Evolutionary conservation across 164 flowering plant species (phyloP), one percentile per base, ranked within the genome.

Genomic region (Berberis vulgaris): DNA sequence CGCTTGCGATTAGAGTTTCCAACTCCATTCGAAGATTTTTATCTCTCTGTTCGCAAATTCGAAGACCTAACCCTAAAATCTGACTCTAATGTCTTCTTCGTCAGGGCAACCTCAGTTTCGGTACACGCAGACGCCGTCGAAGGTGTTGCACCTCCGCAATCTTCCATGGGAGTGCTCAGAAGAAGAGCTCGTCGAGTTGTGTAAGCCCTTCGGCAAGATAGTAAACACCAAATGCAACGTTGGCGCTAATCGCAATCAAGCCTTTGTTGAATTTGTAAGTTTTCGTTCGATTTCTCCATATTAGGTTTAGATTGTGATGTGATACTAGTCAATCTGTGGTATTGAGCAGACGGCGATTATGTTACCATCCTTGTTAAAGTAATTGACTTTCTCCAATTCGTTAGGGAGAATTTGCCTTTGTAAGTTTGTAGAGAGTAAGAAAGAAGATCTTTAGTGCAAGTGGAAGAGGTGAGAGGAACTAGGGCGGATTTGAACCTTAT

Each of bases 11-110:
- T 47, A 47, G 7, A 7, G 50, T 47, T 11, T 47, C 42, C 8
- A 1, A 10, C 41, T 56, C 43, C 39, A 5, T n/a, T 38, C 39
- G 26, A 26, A 26, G 26, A 7, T 40, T 3, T 40, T 2, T 54
- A 12, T 54, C 57, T 54, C 57, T 4, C 57, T 54, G 38, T 11
- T 54, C 38, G 57, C 57, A 47, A 47, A 2, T 47, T 4, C 10
- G 9, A 1, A 47, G 10, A 7, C 50, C 50, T 47, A 47, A 47
- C 7, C 50, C 5, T 4, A 6, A 47, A 47, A 2, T 47, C 10
- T 7, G 50, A 47, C 7, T 47, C 10, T 47, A 11, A 47, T 47
- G 50, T 47, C 50, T 47, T 80, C 91, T 12, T 67, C 80, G 2
- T 84, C 96, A 47, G 50, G 50, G 50, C 50, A 47, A 47, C 50